Evolutionary conservation across 2,329 filamentous ascomycete species (phyloP).

Genomic region (Talaromyces verruculosus): DNA sequence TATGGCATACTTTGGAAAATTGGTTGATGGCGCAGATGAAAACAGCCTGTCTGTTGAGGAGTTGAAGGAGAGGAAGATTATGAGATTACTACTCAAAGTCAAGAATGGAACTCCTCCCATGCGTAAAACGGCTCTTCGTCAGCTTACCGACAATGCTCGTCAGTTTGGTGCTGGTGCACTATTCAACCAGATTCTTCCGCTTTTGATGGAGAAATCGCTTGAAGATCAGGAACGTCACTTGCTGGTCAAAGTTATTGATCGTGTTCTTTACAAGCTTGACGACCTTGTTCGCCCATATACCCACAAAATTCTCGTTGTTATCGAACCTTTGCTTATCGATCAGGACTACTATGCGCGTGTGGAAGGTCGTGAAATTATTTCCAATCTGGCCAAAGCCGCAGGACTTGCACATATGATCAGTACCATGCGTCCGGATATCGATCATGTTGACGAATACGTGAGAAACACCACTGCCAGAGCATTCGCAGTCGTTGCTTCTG

Average conservation of each 20-base stretch:
- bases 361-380: constrained; percentile 97
- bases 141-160: constrained; percentile 94
- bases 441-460: constrained; percentile 97
- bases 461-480: constrained; percentile 95
- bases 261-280: constrained; percentile 96
- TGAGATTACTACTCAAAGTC: constrained; percentile 93
- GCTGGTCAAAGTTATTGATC: constrained; percentile 97
- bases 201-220: constrained; percentile 96
- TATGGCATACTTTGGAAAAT: constrained; percentile 97
- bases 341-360: constrained; percentile 99
- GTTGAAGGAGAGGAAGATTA: constrained; percentile 96
- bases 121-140: constrained; percentile 95
- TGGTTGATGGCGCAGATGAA: constrained; percentile 91
- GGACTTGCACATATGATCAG: constrained; percentile 98
- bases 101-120: constrained; percentile 99
- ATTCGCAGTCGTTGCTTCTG: constrained; percentile 95
- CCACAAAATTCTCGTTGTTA: constrained; percentile 97
- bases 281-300: constrained; percentile 94
- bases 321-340: constrained; percentile 97
- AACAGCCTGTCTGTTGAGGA: constrained; percentile 90
- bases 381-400: constrained; percentile 93
- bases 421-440: constrained; percentile 97
- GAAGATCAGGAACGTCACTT: constrained; percentile 98
- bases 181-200: constrained; percentile 94
- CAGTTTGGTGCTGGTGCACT: constrained; percentile 91